Evolutionary conservation across 805 yeast species (phyloP).

Genomic region (Helenozyma baotianmanensis): DNA sequence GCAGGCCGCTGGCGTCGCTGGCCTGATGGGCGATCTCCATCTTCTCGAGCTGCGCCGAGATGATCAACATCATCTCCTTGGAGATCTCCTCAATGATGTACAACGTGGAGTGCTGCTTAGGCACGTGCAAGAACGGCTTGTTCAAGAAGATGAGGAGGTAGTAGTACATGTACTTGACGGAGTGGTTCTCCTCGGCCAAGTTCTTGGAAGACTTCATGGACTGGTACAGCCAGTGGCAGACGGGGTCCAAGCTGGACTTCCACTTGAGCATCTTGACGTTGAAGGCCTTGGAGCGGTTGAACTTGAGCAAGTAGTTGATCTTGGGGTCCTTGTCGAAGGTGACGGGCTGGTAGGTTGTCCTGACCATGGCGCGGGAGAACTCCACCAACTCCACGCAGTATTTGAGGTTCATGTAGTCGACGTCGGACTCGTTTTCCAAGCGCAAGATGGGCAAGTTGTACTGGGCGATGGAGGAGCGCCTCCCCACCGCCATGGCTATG

Average conservation of each 20-base stretch:
- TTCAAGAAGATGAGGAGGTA: constrained; percentile 13
- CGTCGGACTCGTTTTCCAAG: constrained; percentile 9
- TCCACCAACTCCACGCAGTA: constrained; percentile 13
- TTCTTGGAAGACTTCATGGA: constrained; percentile 10
- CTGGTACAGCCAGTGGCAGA: constrained; percentile 13
- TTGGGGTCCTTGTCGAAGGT: constrained; percentile 13
- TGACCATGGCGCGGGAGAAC: constrained; percentile 12
- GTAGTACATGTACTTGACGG: constrained; percentile 13
- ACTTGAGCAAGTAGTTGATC: constrained; percentile 15
- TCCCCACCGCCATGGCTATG: constrained; percentile 12
- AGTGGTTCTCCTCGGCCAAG: constrained; percentile 13
- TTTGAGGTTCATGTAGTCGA: constrained; percentile 9
- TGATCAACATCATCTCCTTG: constrained; percentile 11
- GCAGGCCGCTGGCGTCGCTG: constrained; percentile 1
- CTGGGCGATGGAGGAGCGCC: constrained; percentile 8
- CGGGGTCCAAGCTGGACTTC: constrained; percentile 11
- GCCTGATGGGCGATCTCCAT: constrained; percentile 5
- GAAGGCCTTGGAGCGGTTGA: constrained; percentile 14
- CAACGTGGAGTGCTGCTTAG: constrained; percentile 13
- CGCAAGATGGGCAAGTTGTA: constrained; percentile 9
- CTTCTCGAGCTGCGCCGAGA: constrained; percentile 8
- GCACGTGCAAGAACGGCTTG: constrained; percentile 17
- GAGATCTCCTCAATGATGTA: constrained; percentile 16
- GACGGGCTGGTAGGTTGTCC: constrained; percentile 15
- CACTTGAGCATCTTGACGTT: constrained; percentile 15